These are phyloP conservation scores for Bipolaris zeicola DNA, from an alignment of 2,329 filamentous ascomycete species.

Conservation along the genomic window DNA sequence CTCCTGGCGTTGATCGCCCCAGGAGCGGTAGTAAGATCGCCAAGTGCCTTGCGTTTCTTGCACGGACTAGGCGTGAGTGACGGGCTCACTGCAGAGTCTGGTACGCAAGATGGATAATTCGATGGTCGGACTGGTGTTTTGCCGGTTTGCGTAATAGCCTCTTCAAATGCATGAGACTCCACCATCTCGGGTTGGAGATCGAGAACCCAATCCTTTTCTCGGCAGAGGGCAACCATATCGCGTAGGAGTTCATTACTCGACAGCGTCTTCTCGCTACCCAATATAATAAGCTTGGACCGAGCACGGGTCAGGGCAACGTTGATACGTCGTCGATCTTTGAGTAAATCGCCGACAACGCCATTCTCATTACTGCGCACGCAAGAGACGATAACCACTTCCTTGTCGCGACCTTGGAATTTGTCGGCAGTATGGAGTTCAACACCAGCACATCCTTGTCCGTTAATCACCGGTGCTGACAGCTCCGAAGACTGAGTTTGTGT, in stretches of 20 bases:
- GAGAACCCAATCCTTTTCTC: slow-evolving; percentile 77
- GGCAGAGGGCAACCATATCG: slow-evolving; percentile 77
- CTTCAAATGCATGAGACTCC: slow-evolving; percentile 71
- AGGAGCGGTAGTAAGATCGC: slow-evolving; percentile 27
- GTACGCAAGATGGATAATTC: not conserved
- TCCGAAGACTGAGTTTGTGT: slow-evolving; percentile 55
- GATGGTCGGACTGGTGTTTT: slow-evolving; percentile 19
- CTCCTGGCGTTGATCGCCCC: slow-evolving; percentile 18
- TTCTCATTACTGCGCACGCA: slow-evolving; percentile 86
- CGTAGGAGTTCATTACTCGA: slow-evolving; percentile 72
- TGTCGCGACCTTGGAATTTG: slow-evolving; percentile 95
- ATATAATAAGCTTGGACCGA: slow-evolving; percentile 85
- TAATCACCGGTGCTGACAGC: slow-evolving; percentile 23
- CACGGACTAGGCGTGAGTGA: slow-evolving; percentile 35
- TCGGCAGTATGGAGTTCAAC: slow-evolving; percentile 98
- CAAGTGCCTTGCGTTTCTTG: slow-evolving; percentile 40
- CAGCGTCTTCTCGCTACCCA: slow-evolving; percentile 84
- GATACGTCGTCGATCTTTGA: slow-evolving; percentile 90
- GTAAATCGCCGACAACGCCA: slow-evolving; percentile 82
- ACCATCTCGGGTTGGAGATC: slow-evolving; percentile 70
- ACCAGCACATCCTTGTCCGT: slow-evolving; percentile 23
- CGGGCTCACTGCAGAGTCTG: not conserved
- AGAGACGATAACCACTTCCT: slow-evolving; percentile 86
- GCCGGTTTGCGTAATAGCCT: slow-evolving; percentile 51
- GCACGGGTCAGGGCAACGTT: slow-evolving; percentile 96